Conservation (phyloP, 495 filamentous ascomycete species). For the Hypoxylon intermedium region DNA sequence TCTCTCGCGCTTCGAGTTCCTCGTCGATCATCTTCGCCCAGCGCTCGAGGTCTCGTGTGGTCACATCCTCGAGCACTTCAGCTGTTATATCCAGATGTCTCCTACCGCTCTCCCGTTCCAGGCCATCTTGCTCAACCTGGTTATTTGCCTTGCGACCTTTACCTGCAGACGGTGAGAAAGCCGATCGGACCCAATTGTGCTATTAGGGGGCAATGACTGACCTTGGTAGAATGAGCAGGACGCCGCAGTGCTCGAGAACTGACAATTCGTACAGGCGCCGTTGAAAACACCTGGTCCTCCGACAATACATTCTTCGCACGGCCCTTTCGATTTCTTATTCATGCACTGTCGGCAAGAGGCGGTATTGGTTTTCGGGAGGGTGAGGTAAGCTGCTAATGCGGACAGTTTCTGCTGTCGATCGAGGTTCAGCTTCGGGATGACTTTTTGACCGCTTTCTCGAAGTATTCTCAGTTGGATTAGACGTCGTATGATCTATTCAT, state of each 20-base stretch:
- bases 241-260: slow-evolving; percentile 11
- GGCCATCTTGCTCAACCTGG: too few relatives aligned
- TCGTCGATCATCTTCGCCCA: background rate
- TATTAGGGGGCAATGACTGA: background rate
- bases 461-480: slow-evolving; percentile 2
- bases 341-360: background rate
- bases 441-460: background rate
- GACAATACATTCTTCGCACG: slow-evolving; percentile 2
- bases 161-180: too few relatives aligned
- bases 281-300: background rate
- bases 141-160: background rate
- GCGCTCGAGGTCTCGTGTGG: background rate
- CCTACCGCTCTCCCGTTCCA: background rate
- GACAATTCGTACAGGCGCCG: slow-evolving; percentile 11
- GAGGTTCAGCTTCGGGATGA: background rate
- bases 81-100: background rate
- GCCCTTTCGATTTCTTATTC: slow-evolving; percentile 2
- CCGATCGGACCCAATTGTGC: background rate
- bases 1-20: background rate
- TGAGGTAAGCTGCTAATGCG: slow-evolving; percentile 1
- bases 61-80: background rate
- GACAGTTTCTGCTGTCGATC: slow-evolving; percentile 14
- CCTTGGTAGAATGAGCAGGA: slow-evolving; percentile 9
- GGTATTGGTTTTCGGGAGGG: background rate
- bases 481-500: background rate